phyloP scores from a whole-genome alignment of 352 stramenopile genomes.

The Elongisporangium anandrum region DNA sequence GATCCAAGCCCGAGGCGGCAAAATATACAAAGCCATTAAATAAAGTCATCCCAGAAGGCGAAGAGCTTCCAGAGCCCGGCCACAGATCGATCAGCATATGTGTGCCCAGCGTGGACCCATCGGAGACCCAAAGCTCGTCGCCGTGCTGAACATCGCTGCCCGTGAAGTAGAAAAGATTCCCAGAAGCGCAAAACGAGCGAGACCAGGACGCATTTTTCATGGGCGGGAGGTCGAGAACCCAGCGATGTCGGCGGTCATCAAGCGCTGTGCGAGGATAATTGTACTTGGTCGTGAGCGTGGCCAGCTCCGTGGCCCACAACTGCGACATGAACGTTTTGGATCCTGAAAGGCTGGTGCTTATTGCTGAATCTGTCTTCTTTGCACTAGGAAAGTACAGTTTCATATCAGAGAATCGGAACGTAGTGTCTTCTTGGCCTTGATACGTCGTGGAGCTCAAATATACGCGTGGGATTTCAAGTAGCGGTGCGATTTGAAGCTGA shows the following conservation, averaged over 20 bases:
- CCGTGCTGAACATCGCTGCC: slow-evolving; percentile 35
- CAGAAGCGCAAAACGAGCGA: slow-evolving; percentile 17
- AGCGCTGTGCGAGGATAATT: slow-evolving; percentile 3
- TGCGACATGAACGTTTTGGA: slow-evolving; percentile 8
- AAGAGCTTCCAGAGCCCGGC: slow-evolving; percentile 34
- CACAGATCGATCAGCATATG: slow-evolving; percentile 51
- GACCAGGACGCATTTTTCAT: neutral
- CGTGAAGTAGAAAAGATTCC: slow-evolving; percentile 37
- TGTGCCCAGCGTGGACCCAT: slow-evolving; percentile 35
- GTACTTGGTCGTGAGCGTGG: slow-evolving; percentile 7
- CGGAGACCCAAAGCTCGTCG: slow-evolving; percentile 65
- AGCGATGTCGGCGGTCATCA: slow-evolving; percentile 22
- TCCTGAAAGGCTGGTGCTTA: neutral
- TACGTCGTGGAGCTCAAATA: slow-evolving; percentile 20
- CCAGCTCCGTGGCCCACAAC: slow-evolving; percentile 22
- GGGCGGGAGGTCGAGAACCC: slow-evolving; percentile 12
- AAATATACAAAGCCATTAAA: slow-evolving; percentile 61
- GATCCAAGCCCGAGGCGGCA: slow-evolving; percentile 57
- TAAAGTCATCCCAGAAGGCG: slow-evolving; percentile 33
- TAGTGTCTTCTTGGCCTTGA: slow-evolving; percentile 31
- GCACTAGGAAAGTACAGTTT: slow-evolving; percentile 10
- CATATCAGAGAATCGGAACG: slow-evolving; percentile 40
- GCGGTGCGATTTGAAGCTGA: slow-evolving; percentile 16
- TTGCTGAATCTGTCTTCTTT: neutral
- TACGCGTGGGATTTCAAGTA: slow-evolving; percentile 23